Conservation (phyloP, 106 monocot species). For the Chionographis japonica region DNA sequence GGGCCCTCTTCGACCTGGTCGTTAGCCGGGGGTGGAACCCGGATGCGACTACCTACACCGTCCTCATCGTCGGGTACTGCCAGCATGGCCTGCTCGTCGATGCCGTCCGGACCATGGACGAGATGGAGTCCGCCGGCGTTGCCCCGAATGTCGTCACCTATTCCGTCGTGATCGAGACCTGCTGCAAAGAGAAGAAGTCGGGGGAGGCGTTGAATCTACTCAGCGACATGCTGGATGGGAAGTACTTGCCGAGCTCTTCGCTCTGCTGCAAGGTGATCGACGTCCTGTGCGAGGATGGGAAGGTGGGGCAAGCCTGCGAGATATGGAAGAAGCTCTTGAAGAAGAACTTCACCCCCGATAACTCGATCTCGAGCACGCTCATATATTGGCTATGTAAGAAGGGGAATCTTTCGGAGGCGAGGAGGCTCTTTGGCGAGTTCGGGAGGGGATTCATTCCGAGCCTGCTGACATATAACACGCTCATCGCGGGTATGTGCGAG, state of each 20-base stretch:
- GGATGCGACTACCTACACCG: conserved; percentile 53
- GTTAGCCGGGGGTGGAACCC: conserved; percentile 27
- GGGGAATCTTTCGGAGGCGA: conserved; percentile 50
- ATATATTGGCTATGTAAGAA: conserved; percentile 83
- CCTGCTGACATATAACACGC: conserved; percentile 57
- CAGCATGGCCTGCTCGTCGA: conserved; percentile 26
- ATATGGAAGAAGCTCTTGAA: conserved; percentile 65
- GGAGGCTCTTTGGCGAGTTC: conserved; percentile 64
- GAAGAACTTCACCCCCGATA: conserved; percentile 65
- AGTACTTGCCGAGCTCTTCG: conserved; percentile 37
- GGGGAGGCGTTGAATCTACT: conserved; percentile 72
- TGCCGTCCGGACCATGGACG: conserved; percentile 66
- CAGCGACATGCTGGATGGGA: conserved; percentile 48
- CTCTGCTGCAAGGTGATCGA: conserved; percentile 82
- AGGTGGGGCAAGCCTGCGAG: conserved; percentile 58
- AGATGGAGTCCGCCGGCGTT: conserved; percentile 55
- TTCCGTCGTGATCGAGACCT: conserved; percentile 50
- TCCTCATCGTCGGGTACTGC: conserved; percentile 64
- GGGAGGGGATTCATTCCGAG: conserved; percentile 55
- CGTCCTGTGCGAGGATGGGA: conserved; percentile 60
- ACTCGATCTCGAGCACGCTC: conserved; percentile 61
- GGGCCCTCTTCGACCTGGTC: conserved; percentile 34
- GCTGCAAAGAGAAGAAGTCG: conserved; percentile 41
- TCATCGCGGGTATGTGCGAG: conserved; percentile 76
- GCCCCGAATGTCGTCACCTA: conserved; percentile 61